These are phyloP conservation scores for Trichomonas vaginalis DNA, from an alignment of 208 protist genomes.

Conservation along the genomic window DNA sequence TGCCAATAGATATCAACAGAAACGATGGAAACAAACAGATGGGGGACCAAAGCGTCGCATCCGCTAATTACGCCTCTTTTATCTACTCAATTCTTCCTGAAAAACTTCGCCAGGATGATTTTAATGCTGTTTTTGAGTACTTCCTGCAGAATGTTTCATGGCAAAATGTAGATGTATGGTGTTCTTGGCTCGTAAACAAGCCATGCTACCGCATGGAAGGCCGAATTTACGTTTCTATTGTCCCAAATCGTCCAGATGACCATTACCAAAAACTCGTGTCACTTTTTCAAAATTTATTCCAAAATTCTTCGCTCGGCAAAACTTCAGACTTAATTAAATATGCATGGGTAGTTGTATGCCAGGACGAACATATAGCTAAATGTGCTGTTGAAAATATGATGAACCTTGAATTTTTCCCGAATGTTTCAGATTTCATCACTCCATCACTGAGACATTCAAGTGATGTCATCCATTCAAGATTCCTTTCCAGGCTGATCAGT, in stretches of 20 bases:
- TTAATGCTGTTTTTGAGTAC: neutral
- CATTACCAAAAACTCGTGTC: neutral
- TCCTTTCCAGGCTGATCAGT: neutral
- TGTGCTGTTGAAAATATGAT: neutral
- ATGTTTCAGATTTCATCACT: neutral
- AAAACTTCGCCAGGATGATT: neutral
- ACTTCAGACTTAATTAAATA: neutral
- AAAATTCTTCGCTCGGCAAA: neutral
- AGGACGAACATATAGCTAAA: neutral
- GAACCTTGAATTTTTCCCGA: neutral
- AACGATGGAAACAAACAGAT: neutral
- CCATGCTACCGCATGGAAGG: neutral
- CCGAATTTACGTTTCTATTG: neutral
- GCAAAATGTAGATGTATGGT: neutral
- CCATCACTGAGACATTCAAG: neutral
- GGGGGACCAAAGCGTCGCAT: neutral
- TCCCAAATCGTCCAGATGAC: neutral
- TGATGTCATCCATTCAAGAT: neutral
- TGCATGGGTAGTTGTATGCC: neutral
- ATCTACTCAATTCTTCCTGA: neutral
- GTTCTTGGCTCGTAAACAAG: neutral
- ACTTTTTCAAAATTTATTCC: neutral
- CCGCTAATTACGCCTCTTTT: neutral
- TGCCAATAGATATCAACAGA: neutral
- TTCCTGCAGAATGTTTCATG: neutral